Evolutionary conservation across 345 rosid genomes (phyloP), one percentile per base, ranked within the genome.

Genomic region (Bretschneidera sinensis): DNA sequence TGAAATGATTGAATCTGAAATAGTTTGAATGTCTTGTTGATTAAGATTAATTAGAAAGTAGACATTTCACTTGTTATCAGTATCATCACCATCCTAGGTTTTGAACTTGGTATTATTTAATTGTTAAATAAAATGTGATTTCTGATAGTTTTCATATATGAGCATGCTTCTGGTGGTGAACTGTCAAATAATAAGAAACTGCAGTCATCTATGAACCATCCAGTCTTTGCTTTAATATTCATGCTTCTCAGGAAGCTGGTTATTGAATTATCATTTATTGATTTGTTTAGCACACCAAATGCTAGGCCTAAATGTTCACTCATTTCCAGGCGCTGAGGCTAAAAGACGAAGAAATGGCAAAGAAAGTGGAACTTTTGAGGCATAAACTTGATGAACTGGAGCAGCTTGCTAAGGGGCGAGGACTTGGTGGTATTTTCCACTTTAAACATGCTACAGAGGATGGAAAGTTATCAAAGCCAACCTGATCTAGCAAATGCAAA

Each of bases 331-430:
- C 66, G 57, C 61, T 88, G 61, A 79, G 81, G 74, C 54, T 69
- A 65, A 83, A 81, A 77, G 92, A 90, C 43, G 92, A 90, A 51
- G 76, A 53, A 25, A 68, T 88, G 22, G 78, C 77, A 49, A 79
- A 63, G 72, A 81, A 86, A 82, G 59, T 90, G 35, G 79, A 80
- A 18, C 74, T 69, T 57, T 82, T 94, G 16, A 74, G 57, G 58
- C 68, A 70, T 23, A 84, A 84, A 59, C 72, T 92, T 62, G 79
- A 61, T 43, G 95, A 90, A 73, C 60, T 94, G 55, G 99, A 88
- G 80, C 76, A 82, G 61, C 95, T 86, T 23, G 88, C 97, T 9
- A 83, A 61, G 62, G 62, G 72, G 54, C 80, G 74, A 19, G 95
- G 99, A 48, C 85, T 90, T 51, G 43, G 76, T 11, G 95, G 95